phyloP scores from a whole-genome alignment of 345 rosid species.

The Hypericum androsaemum region DNA sequence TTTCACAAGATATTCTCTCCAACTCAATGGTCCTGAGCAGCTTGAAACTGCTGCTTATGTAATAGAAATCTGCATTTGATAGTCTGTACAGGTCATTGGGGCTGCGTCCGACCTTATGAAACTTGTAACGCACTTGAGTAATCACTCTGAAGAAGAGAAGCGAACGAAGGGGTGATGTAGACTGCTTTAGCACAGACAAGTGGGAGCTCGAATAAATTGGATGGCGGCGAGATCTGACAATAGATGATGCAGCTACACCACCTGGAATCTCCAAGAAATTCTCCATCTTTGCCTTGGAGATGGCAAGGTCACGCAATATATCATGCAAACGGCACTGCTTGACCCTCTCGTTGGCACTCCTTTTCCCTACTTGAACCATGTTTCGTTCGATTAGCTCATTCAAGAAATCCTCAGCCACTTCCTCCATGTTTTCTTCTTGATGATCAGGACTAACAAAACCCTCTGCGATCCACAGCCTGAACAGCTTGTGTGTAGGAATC shows the following conservation, averaged over 20 bases:
- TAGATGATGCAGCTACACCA: neutral
- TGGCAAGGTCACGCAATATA: conserved; percentile 16
- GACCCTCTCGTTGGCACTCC: conserved; percentile 9
- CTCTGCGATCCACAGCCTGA: conserved; percentile 22
- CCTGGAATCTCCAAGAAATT: conserved; percentile 14
- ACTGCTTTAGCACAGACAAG: too few species aligned
- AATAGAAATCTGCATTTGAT: neutral
- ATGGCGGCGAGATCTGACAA: neutral
- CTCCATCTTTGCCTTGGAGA: conserved; percentile 16
- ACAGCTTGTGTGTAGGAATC: conserved; percentile 12
- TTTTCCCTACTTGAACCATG: conserved; percentile 22
- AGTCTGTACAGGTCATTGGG: neutral
- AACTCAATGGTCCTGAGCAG: conserved; percentile 14
- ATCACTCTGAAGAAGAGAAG: conserved; percentile 1
- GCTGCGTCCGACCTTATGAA: neutral
- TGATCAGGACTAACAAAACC: conserved; percentile 12
- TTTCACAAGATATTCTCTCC: conserved; percentile 17
- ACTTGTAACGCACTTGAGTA: neutral
- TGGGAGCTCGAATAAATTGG: too few species aligned
- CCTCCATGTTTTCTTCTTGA: conserved; percentile 18
- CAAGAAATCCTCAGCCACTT: conserved; percentile 21
- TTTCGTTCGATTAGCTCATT: conserved; percentile 21
- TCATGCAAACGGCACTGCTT: conserved; percentile 19
- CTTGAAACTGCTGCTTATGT: neutral
- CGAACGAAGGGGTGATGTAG: neutral